Base-by-base conservation (phyloP, 306 rosid species). In the Acacia melanoxylon region DNA sequence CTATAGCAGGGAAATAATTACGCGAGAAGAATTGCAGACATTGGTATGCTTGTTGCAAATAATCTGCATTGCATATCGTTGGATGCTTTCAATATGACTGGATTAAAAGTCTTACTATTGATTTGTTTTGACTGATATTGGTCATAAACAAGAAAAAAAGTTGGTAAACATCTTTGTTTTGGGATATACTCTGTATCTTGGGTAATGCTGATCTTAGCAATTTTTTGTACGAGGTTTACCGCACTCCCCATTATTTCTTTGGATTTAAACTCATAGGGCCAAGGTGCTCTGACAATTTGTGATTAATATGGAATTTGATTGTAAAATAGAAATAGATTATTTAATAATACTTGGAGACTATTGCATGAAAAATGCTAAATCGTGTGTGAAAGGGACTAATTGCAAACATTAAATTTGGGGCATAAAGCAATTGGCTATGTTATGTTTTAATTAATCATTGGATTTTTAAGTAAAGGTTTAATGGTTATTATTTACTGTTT, bases 1-100 rank as follows among this genome's bases (percentile, higher is more conserved):
- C 78, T 96, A 92, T 83, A 89, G 97, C 94, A 92, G 90, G 91
- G 99, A 93, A 82, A 96, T 96, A 85, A 96, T 96, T 81, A 91
- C 97, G 20, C 88, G 92, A 71, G 78, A 90, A 56, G 99, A 96
- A 79, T 84, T 96, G 85, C 92, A 93, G 63, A 68, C 96, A 86
- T 82, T 96, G 99, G 99, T 96, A 93, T 74, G 91, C 42, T 31
- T 86, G 41, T 62, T 77, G 49, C 51, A n/a, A 37, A 70, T 33
- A 51, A 72, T 44, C 51, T 59, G 35, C 44, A 68, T 40, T n/a
- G 45, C 52, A 31, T 73, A 42, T 78, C 68, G 6, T 66, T 17
- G 31, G n/a, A 40, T 27, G 1, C 17, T 74, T 25, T 81, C 56
- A 33, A 58, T 52, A 42, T 72, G 63, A 40, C 66, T 46, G 33